Evolutionary conservation across 495 filamentous ascomycete genomes (phyloP).

Genomic region (Extremus antarcticus): DNA sequence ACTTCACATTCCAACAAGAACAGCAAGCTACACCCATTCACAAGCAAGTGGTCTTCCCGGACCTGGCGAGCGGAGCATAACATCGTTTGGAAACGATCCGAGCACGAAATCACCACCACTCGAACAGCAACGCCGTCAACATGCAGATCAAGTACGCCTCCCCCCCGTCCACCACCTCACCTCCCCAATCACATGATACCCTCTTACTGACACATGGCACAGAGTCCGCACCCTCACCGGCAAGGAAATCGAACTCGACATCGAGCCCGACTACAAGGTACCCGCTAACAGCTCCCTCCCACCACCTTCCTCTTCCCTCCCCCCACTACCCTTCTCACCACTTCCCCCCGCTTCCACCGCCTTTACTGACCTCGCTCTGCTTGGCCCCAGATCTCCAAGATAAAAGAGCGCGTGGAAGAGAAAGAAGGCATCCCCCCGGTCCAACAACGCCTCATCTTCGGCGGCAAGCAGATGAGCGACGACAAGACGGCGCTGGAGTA

Average conservation of each 20-base stretch:
- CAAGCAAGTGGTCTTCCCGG: too few species aligned
- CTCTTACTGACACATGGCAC: background rate
- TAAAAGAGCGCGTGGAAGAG: slow-evolving; percentile 98
- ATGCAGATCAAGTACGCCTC: slow-evolving; percentile 11
- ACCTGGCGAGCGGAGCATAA: background rate
- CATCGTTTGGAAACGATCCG: too few species aligned
- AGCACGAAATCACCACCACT: background rate
- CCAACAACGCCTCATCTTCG: slow-evolving; percentile 90
- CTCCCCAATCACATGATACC: background rate
- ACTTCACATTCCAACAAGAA: background rate
- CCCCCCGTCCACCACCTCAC: background rate
- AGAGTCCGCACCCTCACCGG: slow-evolving; percentile 97
- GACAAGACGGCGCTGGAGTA: slow-evolving; percentile 82
- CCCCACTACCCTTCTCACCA: background rate
- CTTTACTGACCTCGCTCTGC: background rate
- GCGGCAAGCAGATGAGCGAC: slow-evolving; percentile 96
- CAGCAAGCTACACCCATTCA: too few species aligned
- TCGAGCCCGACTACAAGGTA: slow-evolving; percentile 88
- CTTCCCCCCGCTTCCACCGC: background rate
- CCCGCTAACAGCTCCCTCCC: slow-evolving; percentile 1
- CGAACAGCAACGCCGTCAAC: background rate
- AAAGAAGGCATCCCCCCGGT: slow-evolving; percentile 97
- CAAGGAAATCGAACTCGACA: slow-evolving; percentile 97
- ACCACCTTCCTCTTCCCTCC: background rate
- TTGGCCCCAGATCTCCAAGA: slow-evolving; percentile 60